Percentiles rank a stretch among this genome's conserved stretches.
Conservation (phyloP, 768 basidiomycete species). For the Neoboletus brunneissimus region DNA sequence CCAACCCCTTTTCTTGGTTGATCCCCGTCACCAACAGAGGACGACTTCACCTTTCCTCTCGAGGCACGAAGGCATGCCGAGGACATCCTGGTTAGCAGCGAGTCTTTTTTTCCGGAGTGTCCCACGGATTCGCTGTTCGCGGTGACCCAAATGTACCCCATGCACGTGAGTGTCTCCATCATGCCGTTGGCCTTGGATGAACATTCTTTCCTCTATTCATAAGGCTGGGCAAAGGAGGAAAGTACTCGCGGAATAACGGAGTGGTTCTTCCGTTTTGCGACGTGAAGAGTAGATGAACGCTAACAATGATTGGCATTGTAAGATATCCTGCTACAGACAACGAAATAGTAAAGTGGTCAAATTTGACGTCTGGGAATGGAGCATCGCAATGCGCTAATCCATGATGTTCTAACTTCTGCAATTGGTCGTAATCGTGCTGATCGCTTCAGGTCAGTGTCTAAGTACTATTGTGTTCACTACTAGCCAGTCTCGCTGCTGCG, state of each 20-base stretch:
- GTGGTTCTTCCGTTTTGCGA: conserved; percentile 47
- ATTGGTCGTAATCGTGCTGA: neutral
- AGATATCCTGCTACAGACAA: neutral
- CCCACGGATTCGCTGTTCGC: conserved; percentile 29
- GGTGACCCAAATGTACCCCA: conserved; percentile 17
- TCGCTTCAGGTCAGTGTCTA: neutral
- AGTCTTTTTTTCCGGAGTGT: conserved; percentile 49
- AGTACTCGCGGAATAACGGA: conserved; percentile 46
- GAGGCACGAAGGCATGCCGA: conserved; percentile 53
- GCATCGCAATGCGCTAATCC: neutral
- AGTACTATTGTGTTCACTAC: neutral
- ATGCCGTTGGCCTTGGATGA: neutral
- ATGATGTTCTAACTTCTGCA: neutral
- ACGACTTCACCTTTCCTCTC: conserved; percentile 49
- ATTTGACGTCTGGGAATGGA: neutral
- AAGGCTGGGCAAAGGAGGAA: conserved; percentile 61
- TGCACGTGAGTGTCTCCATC: conserved; percentile 13
- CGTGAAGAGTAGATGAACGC: neutral
- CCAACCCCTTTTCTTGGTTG: neutral
- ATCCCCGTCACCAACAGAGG: conserved; percentile 34
- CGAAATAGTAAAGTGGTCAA: neutral
- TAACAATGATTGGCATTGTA: neutral
- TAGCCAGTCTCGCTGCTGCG: conserved; percentile 37
- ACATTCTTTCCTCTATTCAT: neutral
- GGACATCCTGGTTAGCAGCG: conserved; percentile 47